These are phyloP conservation scores for Lentinula sp. DNA, from an alignment of 768 basidiomycete genomes.

Conservation along the genomic window DNA sequence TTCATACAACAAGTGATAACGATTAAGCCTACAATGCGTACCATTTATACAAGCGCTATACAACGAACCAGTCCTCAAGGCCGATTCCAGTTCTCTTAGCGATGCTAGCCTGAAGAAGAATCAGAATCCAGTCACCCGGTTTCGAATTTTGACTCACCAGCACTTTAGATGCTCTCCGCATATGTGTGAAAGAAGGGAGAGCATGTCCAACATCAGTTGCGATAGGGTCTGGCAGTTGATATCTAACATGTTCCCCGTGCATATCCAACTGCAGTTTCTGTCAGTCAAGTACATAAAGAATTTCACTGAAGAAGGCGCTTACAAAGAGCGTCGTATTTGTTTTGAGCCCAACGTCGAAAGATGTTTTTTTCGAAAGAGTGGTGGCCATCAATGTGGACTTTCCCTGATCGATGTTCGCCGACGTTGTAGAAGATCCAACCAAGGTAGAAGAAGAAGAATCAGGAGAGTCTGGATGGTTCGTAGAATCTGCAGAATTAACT, in stretches of 20 bases:
- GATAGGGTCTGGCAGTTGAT: neutral
- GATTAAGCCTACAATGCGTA: neutral
- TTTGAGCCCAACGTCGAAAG: neutral
- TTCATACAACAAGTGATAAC: too few species aligned
- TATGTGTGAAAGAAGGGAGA: neutral
- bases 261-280: neutral
- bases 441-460: slow-evolving; percentile 8
- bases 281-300: neutral
- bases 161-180: slow-evolving; percentile 2
- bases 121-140: too few species aligned
- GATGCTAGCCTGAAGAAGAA: neutral
- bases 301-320: neutral
- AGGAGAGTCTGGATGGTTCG: slow-evolving; percentile 3
- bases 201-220: neutral
- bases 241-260: neutral
- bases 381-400: neutral
- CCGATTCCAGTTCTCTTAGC: slow-evolving; percentile 2
- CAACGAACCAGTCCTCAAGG: slow-evolving; percentile 3
- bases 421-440: slow-evolving; percentile 1
- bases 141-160: neutral
- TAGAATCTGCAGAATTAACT: neutral
- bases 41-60: neutral
- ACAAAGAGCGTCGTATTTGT: neutral
- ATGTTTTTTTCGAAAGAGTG: slow-evolving; percentile 2
- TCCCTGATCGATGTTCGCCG: neutral